Base-by-base conservation (phyloP, 2,329 filamentous ascomycete species). In the Pseudocercospora cruenta region DNA sequence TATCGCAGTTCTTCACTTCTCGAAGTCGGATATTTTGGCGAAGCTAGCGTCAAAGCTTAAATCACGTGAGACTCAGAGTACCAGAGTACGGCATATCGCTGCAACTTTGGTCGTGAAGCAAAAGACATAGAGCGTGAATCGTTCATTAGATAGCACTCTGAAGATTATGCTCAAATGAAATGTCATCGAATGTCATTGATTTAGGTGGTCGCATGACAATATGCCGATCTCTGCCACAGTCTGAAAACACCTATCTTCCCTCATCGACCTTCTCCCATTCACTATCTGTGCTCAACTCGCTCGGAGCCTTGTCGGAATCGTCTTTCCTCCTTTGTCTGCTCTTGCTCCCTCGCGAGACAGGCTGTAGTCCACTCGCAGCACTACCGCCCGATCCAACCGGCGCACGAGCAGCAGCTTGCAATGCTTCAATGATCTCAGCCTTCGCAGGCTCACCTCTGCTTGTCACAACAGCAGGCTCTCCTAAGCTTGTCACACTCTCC, bases 201-300 rank as follows among this genome's bases (percentile, higher is more conserved):
- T 49, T 16, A 3, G 21, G 19, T 60, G 43, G n/a, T 36, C 58
- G 58, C 58, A 24, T 60, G 57, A 59, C 33, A 21, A 39, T 22
- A 58, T 58, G 14, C 26, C 55, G 1, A 43, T 6, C 6, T 51
- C 21, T 33, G 6, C 28, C 12, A 58, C 31, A 59, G 3, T 1
- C 36, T 22, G n/a, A n/a, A n/a, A n/a, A n/a, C n/a, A 10, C 10
- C 87, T 85, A 72, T 84, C 72, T 84, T 66, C 80, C 82, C 78
- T 91, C 91, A 22, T 92, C 93, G 3, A 98, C 91, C 83, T 95
- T 96, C 83, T 97, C 94, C 94, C 94, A 98, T 81, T 98, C 94
- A 75, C 94, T 94, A 81, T 98, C 94, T 4, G 94, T 97, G 80
- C 93, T 77, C 9, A 76, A 69, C 28, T 78, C 76, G 26, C 77